Conservation (phyloP, 2,329 filamentous ascomycete genomes). For the Waltergamsia citrina region DNA sequence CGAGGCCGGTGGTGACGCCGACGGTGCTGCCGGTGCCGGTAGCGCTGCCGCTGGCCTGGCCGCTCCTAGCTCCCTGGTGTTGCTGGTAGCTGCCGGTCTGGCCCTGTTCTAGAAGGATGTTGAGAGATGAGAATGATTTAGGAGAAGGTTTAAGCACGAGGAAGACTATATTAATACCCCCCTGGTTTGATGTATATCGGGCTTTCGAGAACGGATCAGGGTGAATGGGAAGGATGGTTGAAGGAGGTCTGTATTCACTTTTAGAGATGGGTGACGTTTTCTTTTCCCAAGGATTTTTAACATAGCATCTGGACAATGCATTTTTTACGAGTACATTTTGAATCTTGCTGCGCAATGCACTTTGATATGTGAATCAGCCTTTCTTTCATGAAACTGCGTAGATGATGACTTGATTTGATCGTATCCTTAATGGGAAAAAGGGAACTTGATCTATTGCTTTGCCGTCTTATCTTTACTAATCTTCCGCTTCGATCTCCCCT, state of each 20-base stretch:
- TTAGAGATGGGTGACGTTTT: too few relatives aligned
- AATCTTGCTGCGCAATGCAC: too few relatives aligned
- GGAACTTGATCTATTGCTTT: not conserved
- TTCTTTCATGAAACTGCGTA: too few relatives aligned
- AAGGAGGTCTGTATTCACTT: too few relatives aligned
- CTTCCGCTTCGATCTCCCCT: slow-evolving; percentile 43
- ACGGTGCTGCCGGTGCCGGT: not conserved
- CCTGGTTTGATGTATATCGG: too few relatives aligned
- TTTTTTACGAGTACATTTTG: not conserved
- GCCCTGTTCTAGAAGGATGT: slow-evolving; percentile 23
- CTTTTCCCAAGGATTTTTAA: not conserved
- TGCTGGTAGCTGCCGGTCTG: slow-evolving; percentile 31
- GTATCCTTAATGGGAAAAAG: not conserved
- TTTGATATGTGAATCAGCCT: too few relatives aligned
- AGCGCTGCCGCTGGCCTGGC: slow-evolving; percentile 18
- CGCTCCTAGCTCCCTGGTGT: slow-evolving; percentile 30
- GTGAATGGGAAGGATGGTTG: too few relatives aligned
- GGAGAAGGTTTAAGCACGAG: not conserved
- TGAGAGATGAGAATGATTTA: not conserved
- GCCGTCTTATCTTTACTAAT: slow-evolving; percentile 4
- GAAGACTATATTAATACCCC: not conserved
- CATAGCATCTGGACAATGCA: slow-evolving; percentile 2
- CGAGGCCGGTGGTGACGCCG: slow-evolving; percentile 1
- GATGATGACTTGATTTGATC: not conserved
- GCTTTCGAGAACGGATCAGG: too few relatives aligned